Evolutionary conservation across 805 yeast genomes (phyloP).

Genomic region (Sugiyamaella floridensis): DNA sequence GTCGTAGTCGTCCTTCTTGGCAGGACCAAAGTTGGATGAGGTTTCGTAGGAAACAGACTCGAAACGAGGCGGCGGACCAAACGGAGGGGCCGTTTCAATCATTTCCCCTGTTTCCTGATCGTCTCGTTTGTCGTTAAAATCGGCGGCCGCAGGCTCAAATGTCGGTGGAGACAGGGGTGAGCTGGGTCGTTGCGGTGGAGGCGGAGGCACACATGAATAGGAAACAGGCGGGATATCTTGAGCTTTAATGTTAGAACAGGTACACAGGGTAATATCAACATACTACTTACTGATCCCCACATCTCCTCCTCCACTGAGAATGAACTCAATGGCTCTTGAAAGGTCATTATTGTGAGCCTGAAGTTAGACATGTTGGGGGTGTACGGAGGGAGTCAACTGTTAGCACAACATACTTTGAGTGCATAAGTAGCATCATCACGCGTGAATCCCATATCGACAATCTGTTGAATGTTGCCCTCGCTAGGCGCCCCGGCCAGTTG

Average conservation of each 20-base stretch:
- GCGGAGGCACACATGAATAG: background rate
- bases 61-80: too few relatives aligned
- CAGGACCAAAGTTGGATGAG: slow-evolving; percentile 19
- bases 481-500: background rate
- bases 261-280: background rate
- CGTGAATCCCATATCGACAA: slow-evolving; percentile 29
- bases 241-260: background rate
- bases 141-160: slow-evolving; percentile 1
- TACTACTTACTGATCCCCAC: slow-evolving; percentile 3
- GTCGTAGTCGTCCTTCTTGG: slow-evolving; percentile 20
- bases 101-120: slow-evolving; percentile 19
- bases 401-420: slow-evolving; percentile 16
- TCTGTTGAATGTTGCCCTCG: slow-evolving; percentile 13
- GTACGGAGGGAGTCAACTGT: too few relatives aligned
- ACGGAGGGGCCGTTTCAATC: background rate
- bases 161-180: background rate
- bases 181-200: background rate
- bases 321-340: slow-evolving; percentile 25
- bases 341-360: slow-evolving; percentile 17
- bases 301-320: slow-evolving; percentile 19
- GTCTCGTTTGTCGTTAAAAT: slow-evolving; percentile 1
- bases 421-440: slow-evolving; percentile 25
- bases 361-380: background rate
- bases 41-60: background rate
- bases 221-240: background rate